phyloP scores from a whole-genome alignment of 2,329 filamentous ascomycete species.

The Furcasterigmium furcatum region DNA sequence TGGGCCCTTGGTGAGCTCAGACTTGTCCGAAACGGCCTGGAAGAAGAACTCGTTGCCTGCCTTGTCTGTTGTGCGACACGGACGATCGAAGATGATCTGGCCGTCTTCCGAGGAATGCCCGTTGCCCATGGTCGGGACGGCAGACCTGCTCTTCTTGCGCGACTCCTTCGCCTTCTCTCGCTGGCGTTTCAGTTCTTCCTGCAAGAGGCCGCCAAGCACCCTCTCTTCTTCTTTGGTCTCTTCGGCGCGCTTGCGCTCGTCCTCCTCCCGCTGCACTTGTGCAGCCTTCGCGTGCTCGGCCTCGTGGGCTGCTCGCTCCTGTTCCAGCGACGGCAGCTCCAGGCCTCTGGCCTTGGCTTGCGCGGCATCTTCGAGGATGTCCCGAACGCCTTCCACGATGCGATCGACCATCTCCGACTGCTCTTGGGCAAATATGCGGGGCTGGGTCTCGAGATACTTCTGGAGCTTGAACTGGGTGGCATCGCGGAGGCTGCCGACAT shows the following conservation, averaged over 20 bases:
- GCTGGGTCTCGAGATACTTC: constrained; percentile 57
- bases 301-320: constrained; percentile 82
- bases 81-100: constrained; percentile 62
- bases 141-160: constrained; percentile 55
- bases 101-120: constrained; percentile 26
- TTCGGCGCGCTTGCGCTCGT: constrained; percentile 49
- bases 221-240: constrained; percentile 67
- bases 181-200: constrained; percentile 68
- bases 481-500: constrained; percentile 62
- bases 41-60: constrained; percentile 65
- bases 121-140: constrained; percentile 27
- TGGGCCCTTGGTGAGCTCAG: constrained; percentile 61
- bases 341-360: constrained; percentile 70
- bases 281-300: constrained; percentile 63
- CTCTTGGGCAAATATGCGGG: constrained; percentile 47
- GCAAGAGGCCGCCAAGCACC: constrained; percentile 66
- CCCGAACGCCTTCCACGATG: constrained; percentile 66
- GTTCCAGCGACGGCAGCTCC: constrained; percentile 80
- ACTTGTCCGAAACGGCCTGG: constrained; percentile 67
- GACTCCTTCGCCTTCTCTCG: constrained; percentile 61
- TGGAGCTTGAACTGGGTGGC: constrained; percentile 69
- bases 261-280: constrained; percentile 49
- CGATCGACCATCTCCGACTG: constrained; percentile 61
- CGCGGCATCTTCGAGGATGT: constrained; percentile 83
- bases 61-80: constrained; percentile 59